Evolutionary conservation across 495 filamentous ascomycete species (phyloP).

Genomic region (Penicillium soppii): DNA sequence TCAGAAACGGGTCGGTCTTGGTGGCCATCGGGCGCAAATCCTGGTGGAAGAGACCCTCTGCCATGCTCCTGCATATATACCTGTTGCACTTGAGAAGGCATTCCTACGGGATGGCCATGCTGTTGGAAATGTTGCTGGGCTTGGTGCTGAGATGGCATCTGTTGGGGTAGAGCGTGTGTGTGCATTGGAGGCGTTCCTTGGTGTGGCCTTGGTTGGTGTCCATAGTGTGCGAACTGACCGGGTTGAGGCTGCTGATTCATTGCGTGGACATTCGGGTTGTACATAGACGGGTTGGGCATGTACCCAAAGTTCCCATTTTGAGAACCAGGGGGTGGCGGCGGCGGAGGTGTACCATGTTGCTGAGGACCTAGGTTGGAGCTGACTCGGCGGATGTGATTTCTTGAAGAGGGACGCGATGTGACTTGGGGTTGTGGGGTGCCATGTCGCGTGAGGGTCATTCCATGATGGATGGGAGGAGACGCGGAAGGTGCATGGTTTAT

Average conservation of each 20-base stretch:
- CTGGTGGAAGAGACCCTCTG: conserved; percentile 52
- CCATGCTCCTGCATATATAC: conserved; percentile 67
- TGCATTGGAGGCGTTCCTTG: conserved; percentile 30
- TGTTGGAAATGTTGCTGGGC: conserved; percentile 44
- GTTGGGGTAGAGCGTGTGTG: conserved; percentile 31
- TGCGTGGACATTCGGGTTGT: conserved; percentile 65
- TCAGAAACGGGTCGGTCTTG: conserved; percentile 43
- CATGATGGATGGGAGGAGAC: conserved; percentile 87
- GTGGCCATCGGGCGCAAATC: conserved; percentile 44
- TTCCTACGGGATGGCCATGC: conserved; percentile 31
- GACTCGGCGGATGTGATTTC: conserved; percentile 72
- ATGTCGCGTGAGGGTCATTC: conserved; percentile 68
- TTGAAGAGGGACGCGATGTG: conserved; percentile 76
- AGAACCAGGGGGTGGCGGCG: conserved; percentile 60
- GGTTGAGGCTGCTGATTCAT: conserved; percentile 44
- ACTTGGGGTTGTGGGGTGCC: conserved; percentile 78
- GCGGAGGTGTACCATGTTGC: conserved; percentile 53
- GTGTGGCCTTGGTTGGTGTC: conserved; percentile 40
- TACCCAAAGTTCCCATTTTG: conserved; percentile 74
- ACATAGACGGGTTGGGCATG: conserved; percentile 82
- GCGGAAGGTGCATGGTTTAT: conserved; percentile 84
- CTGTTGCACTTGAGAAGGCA: conserved; percentile 55
- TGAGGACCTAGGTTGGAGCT: conserved; percentile 74
- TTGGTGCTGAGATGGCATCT: conserved; percentile 33
- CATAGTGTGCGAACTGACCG: conserved; percentile 48